Percentiles rank a stretch among this genome's conserved stretches.
These are phyloP conservation scores for Alloascoidea africana DNA, from an alignment of 805 yeast genomes.

Conservation along the genomic window DNA sequence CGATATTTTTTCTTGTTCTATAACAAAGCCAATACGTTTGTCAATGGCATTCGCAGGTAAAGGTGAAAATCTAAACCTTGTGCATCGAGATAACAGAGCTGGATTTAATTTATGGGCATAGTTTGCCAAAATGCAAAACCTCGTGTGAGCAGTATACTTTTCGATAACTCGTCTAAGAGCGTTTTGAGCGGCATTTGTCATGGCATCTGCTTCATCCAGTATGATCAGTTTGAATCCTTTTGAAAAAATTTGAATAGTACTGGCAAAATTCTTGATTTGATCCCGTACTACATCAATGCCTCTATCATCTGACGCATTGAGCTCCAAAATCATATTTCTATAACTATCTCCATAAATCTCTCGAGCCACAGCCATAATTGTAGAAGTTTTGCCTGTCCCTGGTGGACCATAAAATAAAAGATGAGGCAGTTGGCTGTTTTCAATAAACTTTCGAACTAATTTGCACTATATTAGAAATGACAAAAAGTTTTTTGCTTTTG, in stretches of 20 bases:
- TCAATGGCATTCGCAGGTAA: constrained; percentile 51
- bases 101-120: constrained; percentile 94
- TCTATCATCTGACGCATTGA: constrained; percentile 94
- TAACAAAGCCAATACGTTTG: constrained; percentile 52
- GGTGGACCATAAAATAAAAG: constrained; percentile 91
- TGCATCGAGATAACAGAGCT: constrained; percentile 87
- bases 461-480: not conserved
- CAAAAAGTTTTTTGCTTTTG: not conserved
- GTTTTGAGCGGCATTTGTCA: constrained; percentile 79
- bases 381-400: constrained; percentile 87
- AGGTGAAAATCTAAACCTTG: constrained; percentile 88
- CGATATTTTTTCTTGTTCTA: constrained; percentile 48
- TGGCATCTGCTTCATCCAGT: constrained; percentile 94
- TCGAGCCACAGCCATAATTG: constrained; percentile 72
- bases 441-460: constrained; percentile 60
- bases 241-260: constrained; percentile 85
- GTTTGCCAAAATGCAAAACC: constrained; percentile 91
- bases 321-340: constrained; percentile 80
- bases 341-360: constrained; percentile 77
- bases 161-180: constrained; percentile 77
- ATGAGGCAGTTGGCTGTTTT: constrained; percentile 79
- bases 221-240: constrained; percentile 79
- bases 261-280: constrained; percentile 91
- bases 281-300: constrained; percentile 98
- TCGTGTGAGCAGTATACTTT: constrained; percentile 84